Evolutionary conservation across 257 asterid genomes (phyloP).

Genomic region (Forsythia suspensa): DNA sequence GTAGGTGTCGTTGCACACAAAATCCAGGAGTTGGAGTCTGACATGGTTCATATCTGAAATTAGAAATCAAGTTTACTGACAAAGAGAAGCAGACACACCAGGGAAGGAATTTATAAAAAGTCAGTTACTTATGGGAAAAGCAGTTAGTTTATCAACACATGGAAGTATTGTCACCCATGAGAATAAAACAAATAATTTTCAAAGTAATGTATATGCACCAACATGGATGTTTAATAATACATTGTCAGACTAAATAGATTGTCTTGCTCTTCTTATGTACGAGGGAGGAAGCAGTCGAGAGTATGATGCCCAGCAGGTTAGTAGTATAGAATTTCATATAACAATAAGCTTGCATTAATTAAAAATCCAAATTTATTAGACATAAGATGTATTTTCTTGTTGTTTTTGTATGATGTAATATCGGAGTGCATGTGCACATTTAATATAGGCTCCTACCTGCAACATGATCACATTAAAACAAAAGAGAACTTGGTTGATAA

Average conservation of each 20-base stretch:
- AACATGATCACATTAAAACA: neutral
- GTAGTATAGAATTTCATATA: neutral
- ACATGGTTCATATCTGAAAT: conserved; percentile 88
- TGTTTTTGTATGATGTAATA: neutral
- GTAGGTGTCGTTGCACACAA: conserved; percentile 87
- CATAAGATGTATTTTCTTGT: neutral
- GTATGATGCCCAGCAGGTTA: neutral
- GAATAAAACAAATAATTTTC: neutral
- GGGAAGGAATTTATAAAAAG: conserved; percentile 1
- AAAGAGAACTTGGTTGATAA: conserved; percentile 8
- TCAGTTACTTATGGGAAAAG: conserved; percentile 1
- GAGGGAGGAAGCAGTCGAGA: neutral
- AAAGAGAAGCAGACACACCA: neutral
- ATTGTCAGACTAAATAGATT: neutral
- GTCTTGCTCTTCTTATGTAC: neutral
- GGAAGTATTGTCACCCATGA: conserved; percentile 12
- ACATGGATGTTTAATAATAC: neutral
- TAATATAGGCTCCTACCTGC: neutral
- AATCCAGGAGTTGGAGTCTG: conserved; percentile 94
- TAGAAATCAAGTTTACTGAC: conserved; percentile 18
- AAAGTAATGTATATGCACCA: neutral
- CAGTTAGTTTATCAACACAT: neutral
- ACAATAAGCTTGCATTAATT: neutral
- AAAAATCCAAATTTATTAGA: neutral
- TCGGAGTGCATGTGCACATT: neutral